phyloP scores from a whole-genome alignment of 2,329 filamentous ascomycete species.

The Exophiala sp. region DNA sequence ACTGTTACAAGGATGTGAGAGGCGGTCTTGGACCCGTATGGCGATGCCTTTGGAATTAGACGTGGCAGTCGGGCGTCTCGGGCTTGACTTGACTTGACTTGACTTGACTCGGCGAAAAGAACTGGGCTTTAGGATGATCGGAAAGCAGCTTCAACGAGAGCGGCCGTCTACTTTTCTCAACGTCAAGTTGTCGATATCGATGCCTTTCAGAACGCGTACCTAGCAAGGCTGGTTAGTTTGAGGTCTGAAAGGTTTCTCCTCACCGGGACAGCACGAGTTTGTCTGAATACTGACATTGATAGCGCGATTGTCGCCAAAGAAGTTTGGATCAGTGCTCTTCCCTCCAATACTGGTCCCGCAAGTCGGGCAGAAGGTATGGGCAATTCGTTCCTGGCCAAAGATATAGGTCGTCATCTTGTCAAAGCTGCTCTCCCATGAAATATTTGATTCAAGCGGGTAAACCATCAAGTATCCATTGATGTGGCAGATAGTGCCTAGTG shows the following conservation, averaged over 20 bases:
- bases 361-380: constrained; percentile 32
- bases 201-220: constrained; percentile 29
- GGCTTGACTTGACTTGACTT: too few relatives aligned
- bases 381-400: constrained; percentile 29
- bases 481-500: constrained; percentile 31
- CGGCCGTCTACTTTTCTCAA: constrained; percentile 28
- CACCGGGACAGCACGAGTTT: neutral
- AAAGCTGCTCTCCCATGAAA: constrained; percentile 25
- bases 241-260: too few relatives aligned
- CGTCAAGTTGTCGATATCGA: constrained; percentile 30
- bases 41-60: too few relatives aligned
- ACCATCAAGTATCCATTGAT: constrained; percentile 33
- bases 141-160: neutral
- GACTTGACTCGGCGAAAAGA: too few relatives aligned
- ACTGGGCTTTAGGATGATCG: neutral
- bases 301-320: constrained; percentile 27
- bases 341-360: constrained; percentile 32
- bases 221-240: constrained; percentile 10
- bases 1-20: too few relatives aligned
- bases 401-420: constrained; percentile 31
- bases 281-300: constrained; percentile 31
- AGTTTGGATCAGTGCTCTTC: constrained; percentile 28
- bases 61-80: too few relatives aligned
- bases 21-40: too few relatives aligned
- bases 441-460: constrained; percentile 27